Conservation (phyloP, 2,329 filamentous ascomycete species). For the Fusarium anthophilum region DNA sequence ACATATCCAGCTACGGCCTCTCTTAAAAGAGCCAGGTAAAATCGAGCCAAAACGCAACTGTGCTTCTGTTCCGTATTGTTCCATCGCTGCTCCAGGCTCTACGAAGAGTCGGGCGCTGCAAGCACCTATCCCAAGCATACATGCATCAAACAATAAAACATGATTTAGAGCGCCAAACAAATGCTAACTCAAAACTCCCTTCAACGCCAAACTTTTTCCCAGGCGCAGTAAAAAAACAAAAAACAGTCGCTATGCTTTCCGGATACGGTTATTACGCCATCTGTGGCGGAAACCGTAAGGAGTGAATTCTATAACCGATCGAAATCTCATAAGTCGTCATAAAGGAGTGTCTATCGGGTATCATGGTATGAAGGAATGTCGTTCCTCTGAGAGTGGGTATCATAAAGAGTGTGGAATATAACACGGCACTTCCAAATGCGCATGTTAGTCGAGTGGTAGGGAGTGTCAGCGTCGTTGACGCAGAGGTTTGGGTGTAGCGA, state of each 20-base stretch:
- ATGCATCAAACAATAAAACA: conserved; percentile 22
- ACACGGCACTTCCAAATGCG: conserved; percentile 44
- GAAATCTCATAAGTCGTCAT: conserved; percentile 49
- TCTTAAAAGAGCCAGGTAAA: conserved; percentile 2
- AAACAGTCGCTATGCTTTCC: conserved; percentile 66
- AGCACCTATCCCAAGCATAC: conserved; percentile 17
- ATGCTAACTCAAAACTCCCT: conserved; percentile 38
- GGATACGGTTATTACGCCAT: conserved; percentile 51
- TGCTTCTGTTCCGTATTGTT: conserved; percentile 35
- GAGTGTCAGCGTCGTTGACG: conserved; percentile 48
- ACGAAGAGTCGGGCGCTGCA: conserved; percentile 28
- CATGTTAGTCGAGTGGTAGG: conserved; percentile 32
- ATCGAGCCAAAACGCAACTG: conserved; percentile 13
- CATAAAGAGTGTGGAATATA: conserved; percentile 48
- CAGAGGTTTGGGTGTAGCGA: conserved; percentile 45
- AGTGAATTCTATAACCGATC: conserved; percentile 55
- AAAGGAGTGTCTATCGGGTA: conserved; percentile 51
- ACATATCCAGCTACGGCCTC: conserved; percentile 17
- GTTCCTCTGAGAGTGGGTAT: conserved; percentile 37
- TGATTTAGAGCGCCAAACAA: conserved; percentile 36
- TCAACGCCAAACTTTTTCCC: conserved; percentile 43
- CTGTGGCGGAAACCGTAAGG: conserved; percentile 54
- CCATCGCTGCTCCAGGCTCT: conserved; percentile 28
- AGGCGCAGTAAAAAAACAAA: conserved; percentile 39
- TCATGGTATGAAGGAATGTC: conserved; percentile 47